Base-by-base conservation (phyloP, 2,329 filamentous ascomycete genomes). In the Ophiocordyceps sinensis region DNA sequence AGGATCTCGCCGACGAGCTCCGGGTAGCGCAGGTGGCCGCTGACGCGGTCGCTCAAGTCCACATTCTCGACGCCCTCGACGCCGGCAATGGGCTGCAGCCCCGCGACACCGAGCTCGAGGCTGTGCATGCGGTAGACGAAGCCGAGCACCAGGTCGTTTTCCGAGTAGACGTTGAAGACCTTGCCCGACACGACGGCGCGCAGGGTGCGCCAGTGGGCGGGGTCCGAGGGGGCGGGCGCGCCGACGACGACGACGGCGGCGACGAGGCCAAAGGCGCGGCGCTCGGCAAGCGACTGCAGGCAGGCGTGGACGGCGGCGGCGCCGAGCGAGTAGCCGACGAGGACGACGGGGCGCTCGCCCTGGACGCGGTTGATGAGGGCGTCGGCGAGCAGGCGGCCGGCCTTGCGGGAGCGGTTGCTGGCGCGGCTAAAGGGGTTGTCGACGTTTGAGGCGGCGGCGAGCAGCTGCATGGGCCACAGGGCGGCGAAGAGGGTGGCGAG, bases 111-210 rank as follows among this genome's bases (percentile, higher is more conserved):
- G 34, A 84, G 72, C 47, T 91, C 82, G 26, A 94, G 73, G 44
- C 80, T 87, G 34, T 83, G 86, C 3, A 85, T 81, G 36, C 88
- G 78, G 58, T 95, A 94, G 15, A 94, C 66, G 55, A 94, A 89
- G 1, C 78, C 87, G 1, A 95, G 75, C 28, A 95, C 78, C 53
- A 85, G 84, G 59, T 95, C 88, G 45, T 91, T 88, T 40, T 81
- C 77, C 2, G 85, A 89, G 61, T 82, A 94, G 9, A 89, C 85
- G 51, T 95, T 95, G 51, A 94, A 82, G 8, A 94, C 70, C 43
- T 82, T 75, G 3, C 88, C 87, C 2, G 80, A 76, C 1, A 94
- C 86, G 1, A 89, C 85, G 36, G 75, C 77, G 28, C 85, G 76
- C 49, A 94, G 76, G 31, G 75, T 68, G 36, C 79, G 73, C 88